Evolutionary conservation across 2,329 filamentous ascomycete genomes (phyloP).

Genomic region (Sporothrix euskadiensis): DNA sequence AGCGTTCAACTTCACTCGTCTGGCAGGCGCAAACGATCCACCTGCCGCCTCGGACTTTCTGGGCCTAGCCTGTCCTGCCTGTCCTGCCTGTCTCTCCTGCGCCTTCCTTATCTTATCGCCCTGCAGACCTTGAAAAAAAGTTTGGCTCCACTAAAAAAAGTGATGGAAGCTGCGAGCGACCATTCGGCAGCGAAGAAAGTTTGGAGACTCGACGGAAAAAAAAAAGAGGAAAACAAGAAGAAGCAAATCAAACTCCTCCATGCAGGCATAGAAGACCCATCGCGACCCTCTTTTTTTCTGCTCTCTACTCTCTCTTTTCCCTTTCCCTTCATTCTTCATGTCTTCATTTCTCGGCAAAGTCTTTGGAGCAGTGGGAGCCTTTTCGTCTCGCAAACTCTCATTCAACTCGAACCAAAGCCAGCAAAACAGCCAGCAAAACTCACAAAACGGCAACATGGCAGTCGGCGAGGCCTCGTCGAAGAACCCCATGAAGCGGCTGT

Average conservation of each 20-base stretch:
- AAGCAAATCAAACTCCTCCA: neutral
- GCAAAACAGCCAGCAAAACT: neutral
- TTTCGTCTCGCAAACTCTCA: conserved; percentile 21
- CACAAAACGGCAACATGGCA: conserved; percentile 10
- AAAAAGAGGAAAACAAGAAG: neutral
- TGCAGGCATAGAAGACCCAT: neutral
- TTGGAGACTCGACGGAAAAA: conserved; percentile 3
- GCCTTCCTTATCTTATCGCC: conserved; percentile 27
- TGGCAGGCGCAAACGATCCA: neutral
- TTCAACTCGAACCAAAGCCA: neutral
- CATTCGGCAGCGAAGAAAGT: conserved; percentile 8
- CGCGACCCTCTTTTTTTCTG: neutral
- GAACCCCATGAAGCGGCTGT: conserved; percentile 48
- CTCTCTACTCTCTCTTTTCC: conserved; percentile 5
- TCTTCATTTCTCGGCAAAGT: conserved; percentile 29
- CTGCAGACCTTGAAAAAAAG: conserved; percentile 17
- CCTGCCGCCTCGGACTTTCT: neutral
- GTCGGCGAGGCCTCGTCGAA: conserved; percentile 6
- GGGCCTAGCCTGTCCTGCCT: neutral
- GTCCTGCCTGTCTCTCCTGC: neutral
- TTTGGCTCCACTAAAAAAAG: conserved; percentile 26
- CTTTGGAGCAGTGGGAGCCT: conserved; percentile 23
- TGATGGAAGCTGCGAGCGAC: conserved; percentile 9
- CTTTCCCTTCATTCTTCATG: conserved; percentile 18
- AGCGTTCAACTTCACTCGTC: neutral